Base-by-base conservation (phyloP, 2,329 filamentous ascomycete species). In the Penicillium sp. region DNA sequence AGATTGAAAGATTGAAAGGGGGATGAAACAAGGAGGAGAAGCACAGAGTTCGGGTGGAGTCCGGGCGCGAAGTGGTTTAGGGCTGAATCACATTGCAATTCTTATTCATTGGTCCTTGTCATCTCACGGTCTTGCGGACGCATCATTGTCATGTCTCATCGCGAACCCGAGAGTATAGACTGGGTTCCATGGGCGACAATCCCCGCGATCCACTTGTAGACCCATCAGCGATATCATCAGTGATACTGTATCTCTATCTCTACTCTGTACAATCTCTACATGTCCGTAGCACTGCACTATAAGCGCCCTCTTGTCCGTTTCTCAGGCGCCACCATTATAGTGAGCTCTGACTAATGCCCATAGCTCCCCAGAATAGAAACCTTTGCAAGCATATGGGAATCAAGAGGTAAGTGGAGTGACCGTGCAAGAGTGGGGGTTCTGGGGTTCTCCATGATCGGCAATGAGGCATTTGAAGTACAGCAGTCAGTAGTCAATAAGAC, bases 1-100 rank as follows among this genome's bases (percentile, higher is more conserved):
- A n/a, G n/a, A n/a, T n/a, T n/a, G n/a, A 14, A 14, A 35, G 28
- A 45, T 36, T 40, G 41, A 42, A 47, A 50, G 42, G 43, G 41
- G 48, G 53, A 38, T 50, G 54, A 57, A 57, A 58, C 52, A 44
- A n/a, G 13, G 39, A 7, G 27, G 35, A 38, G 42, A 14, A 28
- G 11, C 34, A 13, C 20, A 24, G 26, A 28, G 39, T 42, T 45
- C 34, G 27, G 13, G 44, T 47, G 46, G 40, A 44, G 20, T 20
- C 24, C 16, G 6, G 34, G 26, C 6, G 34, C 40, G 34, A 43
- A 38, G 34, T 20, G 13, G 28, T 37, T 40, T 44, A 56, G 44
- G 51, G 45, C 49, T 47, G 44, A 50, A 10, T 29, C 22, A 41
- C 35, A 27, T 36, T 22, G 14, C 11, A 14, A 34, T 23, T 10